phyloP scores from a whole-genome alignment of 176 grass and related monocot genomes.

The Urochloa ruziziensis region DNA sequence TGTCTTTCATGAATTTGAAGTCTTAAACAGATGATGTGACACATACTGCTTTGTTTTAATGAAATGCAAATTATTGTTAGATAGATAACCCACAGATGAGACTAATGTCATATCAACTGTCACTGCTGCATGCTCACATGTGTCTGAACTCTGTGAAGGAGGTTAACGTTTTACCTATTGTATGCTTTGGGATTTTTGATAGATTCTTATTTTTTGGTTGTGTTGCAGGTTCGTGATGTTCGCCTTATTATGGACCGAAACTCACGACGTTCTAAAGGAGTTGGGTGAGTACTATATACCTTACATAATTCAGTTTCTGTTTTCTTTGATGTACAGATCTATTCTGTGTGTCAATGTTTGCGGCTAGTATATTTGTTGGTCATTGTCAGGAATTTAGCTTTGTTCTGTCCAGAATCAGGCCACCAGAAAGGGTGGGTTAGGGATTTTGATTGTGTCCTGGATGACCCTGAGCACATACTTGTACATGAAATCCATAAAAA shows the following conservation, averaged over 20 bases:
- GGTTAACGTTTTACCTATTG: not conserved
- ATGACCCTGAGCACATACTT: not conserved
- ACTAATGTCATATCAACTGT: not conserved
- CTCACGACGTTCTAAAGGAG: conserved; percentile 95
- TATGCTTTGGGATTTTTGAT: not conserved
- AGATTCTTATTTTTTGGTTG: not conserved
- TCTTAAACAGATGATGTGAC: not conserved
- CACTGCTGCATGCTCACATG: not conserved
- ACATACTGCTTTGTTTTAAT: conserved; percentile 9
- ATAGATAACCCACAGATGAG: not conserved
- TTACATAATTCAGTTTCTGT: not conserved
- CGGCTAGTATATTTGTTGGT: not conserved
- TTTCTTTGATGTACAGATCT: not conserved
- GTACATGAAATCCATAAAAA: not conserved
- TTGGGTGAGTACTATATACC: conserved; percentile 60
- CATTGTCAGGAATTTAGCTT: not conserved
- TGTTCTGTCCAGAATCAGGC: not conserved
- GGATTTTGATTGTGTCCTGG: not conserved
- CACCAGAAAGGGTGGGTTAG: not conserved
- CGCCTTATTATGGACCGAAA: conserved; percentile 98
- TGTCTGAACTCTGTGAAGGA: not conserved
- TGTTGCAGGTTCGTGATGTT: conserved; percentile 88
- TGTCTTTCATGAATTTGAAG: not conserved
- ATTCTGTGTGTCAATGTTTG: not conserved
- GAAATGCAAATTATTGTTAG: not conserved